A percentile compares a stretch with the other conserved stretches of the same genome.
phyloP scores from a whole-genome alignment of 179 eudicot species.

The Dionaea muscipula region DNA sequence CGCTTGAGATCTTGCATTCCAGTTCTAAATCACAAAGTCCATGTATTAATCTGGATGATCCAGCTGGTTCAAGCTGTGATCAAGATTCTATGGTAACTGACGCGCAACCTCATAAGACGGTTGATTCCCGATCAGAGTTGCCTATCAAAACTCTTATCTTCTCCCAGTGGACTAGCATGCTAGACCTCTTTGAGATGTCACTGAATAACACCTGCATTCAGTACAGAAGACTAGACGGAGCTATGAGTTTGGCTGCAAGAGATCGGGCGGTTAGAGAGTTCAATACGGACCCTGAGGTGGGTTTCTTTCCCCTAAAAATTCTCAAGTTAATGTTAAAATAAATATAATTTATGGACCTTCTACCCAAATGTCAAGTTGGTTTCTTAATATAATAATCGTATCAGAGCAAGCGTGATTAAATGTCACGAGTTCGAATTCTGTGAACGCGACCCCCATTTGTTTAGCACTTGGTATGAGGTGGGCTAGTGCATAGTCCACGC shows the following conservation, averaged over 20 bases:
- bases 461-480: no score
- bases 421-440: no score
- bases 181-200: slow-evolving; percentile 62
- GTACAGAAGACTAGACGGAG: slow-evolving; percentile 90
- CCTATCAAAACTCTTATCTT: slow-evolving; percentile 73
- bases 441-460: no score
- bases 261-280: slow-evolving; percentile 97
- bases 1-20: slow-evolving; percentile 49
- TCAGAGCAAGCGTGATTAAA: no score
- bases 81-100: slow-evolving; percentile 14
- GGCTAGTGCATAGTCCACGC: no score
- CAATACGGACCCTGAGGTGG: slow-evolving; percentile 71
- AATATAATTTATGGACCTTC: no score
- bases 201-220: slow-evolving; percentile 36
- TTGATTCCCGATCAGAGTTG: slow-evolving; percentile 20
- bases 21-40: slow-evolving; percentile 29
- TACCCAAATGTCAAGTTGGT: no score
- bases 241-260: slow-evolving; percentile 68
- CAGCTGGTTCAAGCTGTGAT: slow-evolving; percentile 12
- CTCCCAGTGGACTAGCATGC: slow-evolving; percentile 98
- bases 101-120: slow-evolving; percentile 12
- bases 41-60: slow-evolving; percentile 25
- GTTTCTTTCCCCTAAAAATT: slow-evolving; percentile 3
- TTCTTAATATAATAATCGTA: no score
- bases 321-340: neutral